Conservation (phyloP, 768 basidiomycete species). For the Peribolospora baueri region DNA sequence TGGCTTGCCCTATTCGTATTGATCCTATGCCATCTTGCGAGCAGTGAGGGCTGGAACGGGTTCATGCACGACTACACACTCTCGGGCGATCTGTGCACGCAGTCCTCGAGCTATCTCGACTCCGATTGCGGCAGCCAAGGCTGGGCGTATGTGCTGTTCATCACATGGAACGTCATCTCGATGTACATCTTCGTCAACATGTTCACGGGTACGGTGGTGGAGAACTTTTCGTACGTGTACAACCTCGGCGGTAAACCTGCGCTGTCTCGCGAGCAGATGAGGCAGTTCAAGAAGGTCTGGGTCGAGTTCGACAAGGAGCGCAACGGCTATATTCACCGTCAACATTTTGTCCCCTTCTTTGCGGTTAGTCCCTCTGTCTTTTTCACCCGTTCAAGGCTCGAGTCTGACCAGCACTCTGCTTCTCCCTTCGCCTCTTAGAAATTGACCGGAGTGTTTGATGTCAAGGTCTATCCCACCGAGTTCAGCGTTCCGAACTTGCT, state of each 20-base stretch:
- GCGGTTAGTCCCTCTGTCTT: slow-evolving; percentile 30
- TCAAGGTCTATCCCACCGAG: slow-evolving; percentile 53
- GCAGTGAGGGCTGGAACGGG: slow-evolving; percentile 82
- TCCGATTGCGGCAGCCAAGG: slow-evolving; percentile 68
- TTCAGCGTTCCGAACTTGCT: slow-evolving; percentile 38
- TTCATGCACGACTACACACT: slow-evolving; percentile 72
- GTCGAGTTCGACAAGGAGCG: slow-evolving; percentile 52
- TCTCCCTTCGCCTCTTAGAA: slow-evolving; percentile 21
- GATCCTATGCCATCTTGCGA: slow-evolving; percentile 2
- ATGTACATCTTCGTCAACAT: slow-evolving; percentile 95
- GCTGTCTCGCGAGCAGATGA: slow-evolving; percentile 74
- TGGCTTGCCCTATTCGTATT: background rate
- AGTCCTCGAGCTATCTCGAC: slow-evolving; percentile 27
- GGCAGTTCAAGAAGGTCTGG: slow-evolving; percentile 86
- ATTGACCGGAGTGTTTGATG: slow-evolving; percentile 67
- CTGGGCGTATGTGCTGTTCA: slow-evolving; percentile 64
- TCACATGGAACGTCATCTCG: slow-evolving; percentile 82
- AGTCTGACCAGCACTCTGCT: background rate
- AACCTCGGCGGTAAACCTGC: slow-evolving; percentile 60
- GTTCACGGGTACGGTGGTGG: slow-evolving; percentile 76
- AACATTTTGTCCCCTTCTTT: slow-evolving; percentile 53
- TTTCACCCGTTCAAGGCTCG: background rate
- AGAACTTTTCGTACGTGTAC: slow-evolving; percentile 89
- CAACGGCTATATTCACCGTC: slow-evolving; percentile 50
- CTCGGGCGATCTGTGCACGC: slow-evolving; percentile 31